Evolutionary conservation across 306 rosid genomes (phyloP).

Genomic region (Hippophae rhamnoides): DNA sequence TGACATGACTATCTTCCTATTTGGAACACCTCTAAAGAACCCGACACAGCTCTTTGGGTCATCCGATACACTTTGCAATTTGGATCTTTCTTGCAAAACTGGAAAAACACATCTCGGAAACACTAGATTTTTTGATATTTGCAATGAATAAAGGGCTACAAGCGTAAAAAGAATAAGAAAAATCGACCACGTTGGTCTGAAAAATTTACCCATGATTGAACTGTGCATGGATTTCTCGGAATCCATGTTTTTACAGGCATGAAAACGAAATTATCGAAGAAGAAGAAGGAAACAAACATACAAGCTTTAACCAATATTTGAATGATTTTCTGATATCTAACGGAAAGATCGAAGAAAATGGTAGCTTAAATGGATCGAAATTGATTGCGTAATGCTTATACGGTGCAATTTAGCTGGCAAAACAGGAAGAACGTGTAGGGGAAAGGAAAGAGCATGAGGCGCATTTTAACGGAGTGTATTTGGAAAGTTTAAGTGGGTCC

Average conservation of each 20-base stretch:
- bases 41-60: conserved; percentile 33
- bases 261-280: conserved; percentile 5
- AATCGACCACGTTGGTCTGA: conserved; percentile 34
- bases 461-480: not conserved
- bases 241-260: conserved; percentile 31
- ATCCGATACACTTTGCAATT: not conserved
- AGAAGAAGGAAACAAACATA: not conserved
- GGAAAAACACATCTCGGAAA: conserved; percentile 25
- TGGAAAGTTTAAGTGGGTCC: not conserved
- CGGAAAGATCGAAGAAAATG: not conserved
- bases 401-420: not conserved
- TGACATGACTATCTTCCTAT: conserved; percentile 44
- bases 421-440: not conserved
- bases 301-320: not conserved
- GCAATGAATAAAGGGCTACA: conserved; percentile 38
- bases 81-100: not conserved
- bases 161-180: conserved; percentile 40
- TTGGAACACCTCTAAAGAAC: conserved; percentile 23
- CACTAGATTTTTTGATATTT: conserved; percentile 30
- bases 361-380: conserved; percentile 8
- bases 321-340: not conserved
- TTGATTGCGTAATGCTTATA: not conserved
- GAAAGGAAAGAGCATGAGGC: not conserved
- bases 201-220: conserved; percentile 5
- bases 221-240: conserved; percentile 28